phyloP scores from a whole-genome alignment of 176 grass and related monocot species.

The Coix lacrymajobi region DNA sequence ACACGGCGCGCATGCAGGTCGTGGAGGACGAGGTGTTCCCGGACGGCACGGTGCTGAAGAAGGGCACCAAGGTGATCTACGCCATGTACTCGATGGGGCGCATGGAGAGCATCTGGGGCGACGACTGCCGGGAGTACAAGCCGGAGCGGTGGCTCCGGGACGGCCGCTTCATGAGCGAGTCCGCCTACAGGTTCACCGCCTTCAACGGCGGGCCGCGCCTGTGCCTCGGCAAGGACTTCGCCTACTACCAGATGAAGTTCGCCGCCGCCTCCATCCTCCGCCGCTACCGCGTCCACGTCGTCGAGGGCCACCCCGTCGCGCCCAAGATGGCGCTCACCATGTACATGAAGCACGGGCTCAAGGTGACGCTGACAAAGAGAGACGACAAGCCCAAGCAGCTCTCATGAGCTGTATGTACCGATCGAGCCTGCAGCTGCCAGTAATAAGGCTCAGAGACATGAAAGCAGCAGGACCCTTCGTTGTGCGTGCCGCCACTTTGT shows the following conservation, averaged over 20 bases:
- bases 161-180: slow-evolving; percentile 81
- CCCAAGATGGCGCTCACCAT: slow-evolving; percentile 92
- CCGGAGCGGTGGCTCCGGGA: slow-evolving; percentile 90
- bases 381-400: slow-evolving; percentile 30
- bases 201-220: slow-evolving; percentile 89
- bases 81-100: slow-evolving; percentile 89
- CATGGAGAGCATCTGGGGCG: slow-evolving; percentile 95
- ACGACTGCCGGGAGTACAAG: slow-evolving; percentile 83
- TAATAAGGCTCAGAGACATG: background rate
- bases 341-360: slow-evolving; percentile 94
- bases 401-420: background rate
- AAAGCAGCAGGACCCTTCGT: background rate
- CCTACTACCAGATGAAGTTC: slow-evolving; percentile 99
- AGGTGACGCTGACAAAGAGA: slow-evolving; percentile 70
- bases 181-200: slow-evolving; percentile 89
- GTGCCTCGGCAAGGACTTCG: slow-evolving; percentile 92
- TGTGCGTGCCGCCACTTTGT: background rate
- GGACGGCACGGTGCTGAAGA: slow-evolving; percentile 84
- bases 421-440: background rate
- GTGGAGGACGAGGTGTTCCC: slow-evolving; percentile 95
- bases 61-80: slow-evolving; percentile 90
- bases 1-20: too few species aligned
- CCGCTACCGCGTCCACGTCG: slow-evolving; percentile 60
- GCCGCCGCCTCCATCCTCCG: slow-evolving; percentile 68
- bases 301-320: slow-evolving; percentile 55